Conservation (phyloP, 352 stramenopile species). For the Phytophthora vignae region DNA sequence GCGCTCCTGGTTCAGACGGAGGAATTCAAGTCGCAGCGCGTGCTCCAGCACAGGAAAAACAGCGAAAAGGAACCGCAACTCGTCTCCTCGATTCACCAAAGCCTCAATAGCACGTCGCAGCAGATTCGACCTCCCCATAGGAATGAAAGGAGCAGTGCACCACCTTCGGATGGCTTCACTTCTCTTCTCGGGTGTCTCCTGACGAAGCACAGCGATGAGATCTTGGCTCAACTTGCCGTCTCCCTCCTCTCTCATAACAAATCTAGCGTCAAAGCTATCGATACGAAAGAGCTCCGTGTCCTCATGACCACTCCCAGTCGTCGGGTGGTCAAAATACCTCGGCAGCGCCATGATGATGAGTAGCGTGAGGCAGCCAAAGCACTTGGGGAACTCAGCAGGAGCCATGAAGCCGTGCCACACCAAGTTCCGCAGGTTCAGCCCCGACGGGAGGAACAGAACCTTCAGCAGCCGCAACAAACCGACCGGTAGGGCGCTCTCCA, state of each 20-base stretch:
- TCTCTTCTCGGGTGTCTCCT: conserved; percentile 3
- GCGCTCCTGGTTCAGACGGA: conserved; percentile 44
- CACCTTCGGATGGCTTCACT: conserved; percentile 13
- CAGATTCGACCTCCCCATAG: conserved; percentile 44
- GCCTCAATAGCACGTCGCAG: conserved; percentile 41
- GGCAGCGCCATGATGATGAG: conserved; percentile 57
- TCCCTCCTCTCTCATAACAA: conserved; percentile 24
- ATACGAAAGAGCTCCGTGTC: conserved; percentile 27
- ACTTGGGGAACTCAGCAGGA: conserved; percentile 62
- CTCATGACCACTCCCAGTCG: background rate
- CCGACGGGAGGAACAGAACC: conserved; percentile 66
- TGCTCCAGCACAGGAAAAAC: conserved; percentile 76
- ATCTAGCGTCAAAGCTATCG: conserved; percentile 34
- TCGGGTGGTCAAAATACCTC: conserved; percentile 17
- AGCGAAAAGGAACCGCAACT: conserved; percentile 66
- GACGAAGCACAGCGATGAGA: conserved; percentile 20
- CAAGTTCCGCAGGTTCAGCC: conserved; percentile 72
- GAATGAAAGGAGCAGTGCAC: conserved; percentile 45
- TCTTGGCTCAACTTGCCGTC: background rate
- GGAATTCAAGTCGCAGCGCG: conserved; percentile 64
- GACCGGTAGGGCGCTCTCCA: conserved; percentile 40
- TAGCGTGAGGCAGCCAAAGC: conserved; percentile 58
- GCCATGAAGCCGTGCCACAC: conserved; percentile 76
- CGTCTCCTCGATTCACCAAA: conserved; percentile 41
- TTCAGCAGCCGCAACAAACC: conserved; percentile 58